Evolutionary conservation across 495 filamentous ascomycete species (phyloP), one percentile per base, ranked within the genome.

Genomic region (Darksidea phi): DNA sequence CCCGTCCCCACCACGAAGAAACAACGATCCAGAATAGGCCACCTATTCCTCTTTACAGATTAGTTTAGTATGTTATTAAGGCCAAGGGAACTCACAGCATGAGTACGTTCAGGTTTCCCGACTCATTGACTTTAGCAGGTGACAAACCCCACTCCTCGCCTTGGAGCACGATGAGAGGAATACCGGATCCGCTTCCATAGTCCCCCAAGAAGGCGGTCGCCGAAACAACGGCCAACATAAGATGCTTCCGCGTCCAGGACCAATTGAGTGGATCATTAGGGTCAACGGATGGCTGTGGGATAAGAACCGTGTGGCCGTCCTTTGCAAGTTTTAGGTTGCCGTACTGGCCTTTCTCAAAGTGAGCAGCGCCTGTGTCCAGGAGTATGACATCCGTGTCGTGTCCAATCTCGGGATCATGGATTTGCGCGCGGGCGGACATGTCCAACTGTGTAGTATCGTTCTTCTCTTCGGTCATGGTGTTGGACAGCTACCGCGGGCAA

Each of bases 231-330:
- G 79, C 72, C 0, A 86, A 75, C 37, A 82, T 80, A 20, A 80
- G 15, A 53, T 82, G 75, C 67, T 86, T 87, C 62, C 57, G 38
- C 26, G 17, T 38, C 57, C 56, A 66, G 8, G 43, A 75, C 84
- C 84, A 87, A 65, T 85, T 86, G 32, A 88, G 71, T 0, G 84
- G 84, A 63, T 87, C 84, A 48, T 80, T 73, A 0, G 77, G 74
- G 53, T 84, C 78, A 48, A 74, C 72, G 54, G 74, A 78, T 1
- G 84, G 84, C 69, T 87, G 83, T 0, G 84, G 85, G 45, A 85
- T 84, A 8, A 86, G 73, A 36, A 84, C 63, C 1, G 77, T 83
- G 24, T 75, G 68, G 17, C 68, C 72, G 52, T 72, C 71, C 34
- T 58, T 58, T 12, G 68, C 63, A 21, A 68, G 52, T 49, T 66